These are phyloP conservation scores for Antitrichia curtipendula DNA, from an alignment of 225 moss, liverwort and hornwort species.

Conservation along the genomic window DNA sequence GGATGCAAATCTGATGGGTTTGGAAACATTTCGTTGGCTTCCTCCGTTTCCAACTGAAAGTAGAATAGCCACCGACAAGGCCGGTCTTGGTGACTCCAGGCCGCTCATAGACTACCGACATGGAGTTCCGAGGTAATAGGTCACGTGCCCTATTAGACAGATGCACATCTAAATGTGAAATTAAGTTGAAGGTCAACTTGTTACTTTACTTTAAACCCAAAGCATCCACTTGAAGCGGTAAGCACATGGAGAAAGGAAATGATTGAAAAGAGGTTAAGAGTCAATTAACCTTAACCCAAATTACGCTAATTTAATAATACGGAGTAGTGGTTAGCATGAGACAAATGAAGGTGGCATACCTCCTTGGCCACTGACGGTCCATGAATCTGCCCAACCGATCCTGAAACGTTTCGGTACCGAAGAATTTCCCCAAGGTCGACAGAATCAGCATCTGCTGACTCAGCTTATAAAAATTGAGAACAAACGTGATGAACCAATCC, in stretches of 20 bases:
- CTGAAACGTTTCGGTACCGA: too few relatives aligned
- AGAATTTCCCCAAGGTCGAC: background rate
- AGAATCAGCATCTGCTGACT: background rate
- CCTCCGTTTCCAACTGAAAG: background rate
- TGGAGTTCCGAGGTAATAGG: background rate
- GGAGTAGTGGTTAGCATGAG: background rate
- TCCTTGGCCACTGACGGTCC: background rate
- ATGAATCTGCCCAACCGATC: background rate
- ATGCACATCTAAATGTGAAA: too few relatives aligned
- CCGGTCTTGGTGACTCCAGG: background rate
- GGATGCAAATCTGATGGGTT: background rate
- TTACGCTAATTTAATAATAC: too few relatives aligned
- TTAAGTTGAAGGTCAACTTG: background rate
- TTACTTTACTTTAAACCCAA: background rate
- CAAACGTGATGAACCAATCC: background rate
- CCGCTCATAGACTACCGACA: slow-evolving; percentile 1
- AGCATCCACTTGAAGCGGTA: background rate
- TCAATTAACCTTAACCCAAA: too few relatives aligned
- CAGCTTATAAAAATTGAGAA: too few relatives aligned
- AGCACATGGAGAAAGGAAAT: background rate
- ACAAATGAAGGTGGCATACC: background rate
- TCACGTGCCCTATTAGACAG: background rate
- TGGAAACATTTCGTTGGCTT: background rate
- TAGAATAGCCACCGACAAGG: background rate
- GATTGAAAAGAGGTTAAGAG: background rate